Conservation (phyloP, 2,329 filamentous ascomycete genomes). For the Harringtonia aguacate region DNA sequence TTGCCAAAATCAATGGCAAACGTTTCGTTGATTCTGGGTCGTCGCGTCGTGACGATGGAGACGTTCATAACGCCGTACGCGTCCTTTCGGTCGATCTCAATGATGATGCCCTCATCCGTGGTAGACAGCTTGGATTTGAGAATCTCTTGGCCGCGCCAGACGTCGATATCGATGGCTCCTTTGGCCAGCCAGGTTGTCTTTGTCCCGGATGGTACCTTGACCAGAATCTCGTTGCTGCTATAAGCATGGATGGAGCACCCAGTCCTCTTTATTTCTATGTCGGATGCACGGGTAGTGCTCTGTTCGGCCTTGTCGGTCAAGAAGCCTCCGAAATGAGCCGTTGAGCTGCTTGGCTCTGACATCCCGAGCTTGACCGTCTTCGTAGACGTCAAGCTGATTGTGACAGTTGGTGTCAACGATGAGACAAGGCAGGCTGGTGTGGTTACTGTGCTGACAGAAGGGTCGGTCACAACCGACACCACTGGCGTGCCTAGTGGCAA, state of each 20-base stretch:
- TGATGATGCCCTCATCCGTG: constrained; percentile 38
- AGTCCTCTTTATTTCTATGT: constrained; percentile 18
- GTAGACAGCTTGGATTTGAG: constrained; percentile 38
- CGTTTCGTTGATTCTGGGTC: constrained; percentile 50
- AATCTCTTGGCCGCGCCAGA: constrained; percentile 34
- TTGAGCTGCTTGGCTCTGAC: constrained; percentile 14
- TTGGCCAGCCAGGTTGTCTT: constrained; percentile 45
- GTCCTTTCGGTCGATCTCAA: constrained; percentile 41
- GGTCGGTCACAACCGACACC: neutral
- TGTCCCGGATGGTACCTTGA: constrained; percentile 38
- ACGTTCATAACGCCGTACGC: constrained; percentile 48
- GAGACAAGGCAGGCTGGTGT: constrained; percentile 7
- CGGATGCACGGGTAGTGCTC: constrained; percentile 5
- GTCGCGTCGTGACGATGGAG: constrained; percentile 45
- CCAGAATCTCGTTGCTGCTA: constrained; percentile 39
- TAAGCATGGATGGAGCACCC: constrained; percentile 35
- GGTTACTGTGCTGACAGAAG: neutral
- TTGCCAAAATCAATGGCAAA: constrained; percentile 50
- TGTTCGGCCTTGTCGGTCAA: constrained; percentile 23
- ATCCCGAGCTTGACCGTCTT: constrained; percentile 20
- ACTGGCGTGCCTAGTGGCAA: neutral
- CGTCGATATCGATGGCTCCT: constrained; percentile 44
- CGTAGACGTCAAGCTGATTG: constrained; percentile 26
- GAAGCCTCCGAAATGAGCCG: constrained; percentile 26
- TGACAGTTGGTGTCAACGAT: constrained; percentile 13